Percentiles rank a stretch among this genome's conserved stretches.
phyloP scores from a whole-genome alignment of 2,329 filamentous ascomycete genomes.

The Diaporthe humulicola region DNA sequence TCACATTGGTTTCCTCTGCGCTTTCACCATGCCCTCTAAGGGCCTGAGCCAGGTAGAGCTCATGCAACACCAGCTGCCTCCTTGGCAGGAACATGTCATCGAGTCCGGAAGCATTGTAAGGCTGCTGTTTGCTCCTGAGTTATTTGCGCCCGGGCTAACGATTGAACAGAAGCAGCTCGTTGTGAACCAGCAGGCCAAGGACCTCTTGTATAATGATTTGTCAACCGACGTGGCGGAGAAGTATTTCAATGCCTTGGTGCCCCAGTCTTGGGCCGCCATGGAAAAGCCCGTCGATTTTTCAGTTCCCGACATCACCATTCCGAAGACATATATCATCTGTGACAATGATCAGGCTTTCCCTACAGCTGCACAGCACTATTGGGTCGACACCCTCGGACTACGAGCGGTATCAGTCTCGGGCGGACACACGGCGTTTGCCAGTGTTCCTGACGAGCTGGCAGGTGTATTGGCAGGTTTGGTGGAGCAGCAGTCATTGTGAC shows the following conservation, averaged over 20 bases:
- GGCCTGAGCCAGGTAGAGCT: background rate
- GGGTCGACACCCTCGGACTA: background rate
- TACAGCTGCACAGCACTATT: background rate
- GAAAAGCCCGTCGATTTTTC: background rate
- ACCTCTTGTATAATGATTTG: background rate
- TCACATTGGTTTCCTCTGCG: background rate
- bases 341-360: constrained; percentile 2
- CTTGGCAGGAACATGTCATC: background rate
- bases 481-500: background rate
- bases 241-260: background rate
- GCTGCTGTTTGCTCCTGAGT: accelerated
- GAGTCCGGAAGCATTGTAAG: background rate
- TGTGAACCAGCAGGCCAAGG: background rate
- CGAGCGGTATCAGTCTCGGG: background rate
- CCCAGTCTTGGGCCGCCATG: background rate
- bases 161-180: background rate
- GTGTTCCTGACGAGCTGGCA: constrained; percentile 6
- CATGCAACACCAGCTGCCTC: background rate
- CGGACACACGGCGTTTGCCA: constrained; percentile 2
- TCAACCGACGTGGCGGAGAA: background rate
- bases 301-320: background rate
- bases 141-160: background rate
- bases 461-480: background rate
- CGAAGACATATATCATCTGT: constrained; percentile 12
- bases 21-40: background rate